These are phyloP conservation scores for Cryphonectria carpinicola DNA, from an alignment of 2,329 filamentous ascomycete genomes.

Conservation along the genomic window DNA sequence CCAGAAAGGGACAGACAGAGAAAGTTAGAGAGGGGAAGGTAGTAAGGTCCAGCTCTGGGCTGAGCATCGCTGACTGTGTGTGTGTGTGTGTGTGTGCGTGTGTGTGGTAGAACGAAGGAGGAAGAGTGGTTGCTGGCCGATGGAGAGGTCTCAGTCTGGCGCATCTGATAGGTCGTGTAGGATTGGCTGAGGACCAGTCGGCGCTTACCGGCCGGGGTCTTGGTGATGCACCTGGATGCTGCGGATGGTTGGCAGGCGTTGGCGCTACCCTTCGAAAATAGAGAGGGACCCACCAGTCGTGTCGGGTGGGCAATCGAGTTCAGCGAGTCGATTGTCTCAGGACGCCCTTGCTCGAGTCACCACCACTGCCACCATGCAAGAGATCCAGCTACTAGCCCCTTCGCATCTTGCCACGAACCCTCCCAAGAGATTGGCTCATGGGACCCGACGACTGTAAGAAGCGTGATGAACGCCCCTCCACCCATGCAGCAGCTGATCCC, in stretches of 20 bases:
- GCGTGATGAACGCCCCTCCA: slow-evolving; percentile 19
- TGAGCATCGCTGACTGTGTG: slow-evolving; percentile 31
- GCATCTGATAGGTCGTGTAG: slow-evolving; percentile 49
- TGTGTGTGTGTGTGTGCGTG: slow-evolving; percentile 8
- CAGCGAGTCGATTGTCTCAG: slow-evolving; percentile 52
- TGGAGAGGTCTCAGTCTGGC: slow-evolving; percentile 40
- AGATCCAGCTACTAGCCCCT: slow-evolving; percentile 30
- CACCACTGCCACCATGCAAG: slow-evolving; percentile 26
- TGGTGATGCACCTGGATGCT: slow-evolving; percentile 36
- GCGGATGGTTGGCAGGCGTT: slow-evolving; percentile 43
- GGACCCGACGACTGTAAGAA: slow-evolving; percentile 43
- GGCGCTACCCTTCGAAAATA: slow-evolving; percentile 47
- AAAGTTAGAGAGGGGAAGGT: slow-evolving; percentile 11
- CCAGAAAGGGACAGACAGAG: neutral
- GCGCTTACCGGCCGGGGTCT: slow-evolving; percentile 51
- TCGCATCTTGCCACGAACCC: slow-evolving; percentile 45
- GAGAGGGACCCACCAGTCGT: slow-evolving; percentile 44
- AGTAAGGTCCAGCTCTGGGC: slow-evolving; percentile 19
- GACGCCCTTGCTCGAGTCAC: slow-evolving; percentile 46
- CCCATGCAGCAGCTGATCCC: slow-evolving; percentile 11
- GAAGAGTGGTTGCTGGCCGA: slow-evolving; percentile 34
- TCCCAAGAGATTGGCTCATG: slow-evolving; percentile 47
- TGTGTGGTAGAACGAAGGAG: slow-evolving; percentile 33
- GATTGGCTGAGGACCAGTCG: slow-evolving; percentile 47
- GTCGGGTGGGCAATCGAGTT: slow-evolving; percentile 46